Evolutionary conservation across 805 yeast species (phyloP).

Genomic region (Metschnikowia noctiluminum): DNA sequence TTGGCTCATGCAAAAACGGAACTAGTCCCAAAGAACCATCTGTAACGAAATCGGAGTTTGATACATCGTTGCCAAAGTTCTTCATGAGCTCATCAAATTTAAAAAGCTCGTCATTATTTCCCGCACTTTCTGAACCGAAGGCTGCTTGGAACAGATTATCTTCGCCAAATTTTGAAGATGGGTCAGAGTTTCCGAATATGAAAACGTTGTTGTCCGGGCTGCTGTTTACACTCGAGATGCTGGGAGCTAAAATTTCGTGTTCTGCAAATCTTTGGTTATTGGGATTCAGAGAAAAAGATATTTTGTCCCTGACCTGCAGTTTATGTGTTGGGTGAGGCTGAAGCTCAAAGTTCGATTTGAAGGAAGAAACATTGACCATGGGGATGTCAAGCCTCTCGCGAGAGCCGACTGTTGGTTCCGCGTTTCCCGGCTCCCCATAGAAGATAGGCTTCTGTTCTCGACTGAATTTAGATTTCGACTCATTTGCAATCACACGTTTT

Average conservation of each 20-base stretch:
- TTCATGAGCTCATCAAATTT: slow-evolving; percentile 14
- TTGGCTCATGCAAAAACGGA: slow-evolving; percentile 43
- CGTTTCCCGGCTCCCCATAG: not conserved
- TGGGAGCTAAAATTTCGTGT: not conserved
- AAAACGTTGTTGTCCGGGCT: not conserved
- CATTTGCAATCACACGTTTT: slow-evolving; percentile 7
- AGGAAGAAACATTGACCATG: not conserved
- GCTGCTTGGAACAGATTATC: not conserved
- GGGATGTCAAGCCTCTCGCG: not conserved
- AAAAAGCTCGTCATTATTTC: not conserved
- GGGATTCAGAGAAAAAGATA: too few species aligned
- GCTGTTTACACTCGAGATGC: not conserved
- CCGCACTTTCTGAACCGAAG: not conserved
- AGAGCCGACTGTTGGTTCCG: not conserved
- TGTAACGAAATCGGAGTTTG: slow-evolving; percentile 61
- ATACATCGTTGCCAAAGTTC: slow-evolving; percentile 24
- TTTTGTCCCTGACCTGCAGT: too few species aligned
- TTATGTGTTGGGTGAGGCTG: not conserved
- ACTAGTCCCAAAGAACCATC: slow-evolving; percentile 80
- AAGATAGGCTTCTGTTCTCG: not conserved
- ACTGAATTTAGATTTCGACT: slow-evolving; percentile 6
- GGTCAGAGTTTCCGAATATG: not conserved
- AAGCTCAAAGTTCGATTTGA: not conserved
- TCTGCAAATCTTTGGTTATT: not conserved
- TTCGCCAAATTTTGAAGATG: not conserved